Evolutionary conservation across 106 monocot genomes (phyloP).

Genomic region (Dioscorea alata): DNA sequence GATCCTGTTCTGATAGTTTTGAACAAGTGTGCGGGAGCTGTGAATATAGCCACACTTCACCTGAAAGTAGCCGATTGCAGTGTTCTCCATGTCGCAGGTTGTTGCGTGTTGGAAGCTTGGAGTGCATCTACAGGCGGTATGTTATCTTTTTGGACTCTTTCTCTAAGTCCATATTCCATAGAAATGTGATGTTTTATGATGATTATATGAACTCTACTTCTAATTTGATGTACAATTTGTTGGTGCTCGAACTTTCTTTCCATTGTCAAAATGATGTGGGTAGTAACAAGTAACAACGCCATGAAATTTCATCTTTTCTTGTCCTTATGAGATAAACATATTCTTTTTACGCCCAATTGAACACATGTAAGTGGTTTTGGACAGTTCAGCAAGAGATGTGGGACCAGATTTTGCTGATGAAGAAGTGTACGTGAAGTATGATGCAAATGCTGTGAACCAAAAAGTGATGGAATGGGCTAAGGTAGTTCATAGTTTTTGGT

Average conservation of each 20-base stretch:
- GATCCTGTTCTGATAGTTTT: slow-evolving; percentile 74
- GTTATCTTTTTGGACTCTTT: neutral
- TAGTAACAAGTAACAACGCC: too few relatives aligned
- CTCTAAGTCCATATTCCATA: too few relatives aligned
- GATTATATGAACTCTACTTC: too few relatives aligned
- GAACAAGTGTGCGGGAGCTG: slow-evolving; percentile 50
- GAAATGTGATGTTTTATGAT: too few relatives aligned
- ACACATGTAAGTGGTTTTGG: slow-evolving; percentile 41
- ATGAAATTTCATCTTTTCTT: too few relatives aligned
- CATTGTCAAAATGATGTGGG: too few relatives aligned
- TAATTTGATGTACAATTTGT: too few relatives aligned
- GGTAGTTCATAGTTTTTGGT: slow-evolving; percentile 29
- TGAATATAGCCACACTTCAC: slow-evolving; percentile 68
- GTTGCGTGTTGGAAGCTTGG: slow-evolving; percentile 63
- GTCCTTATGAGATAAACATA: too few relatives aligned
- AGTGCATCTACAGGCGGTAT: slow-evolving; percentile 69
- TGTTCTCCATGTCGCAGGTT: slow-evolving; percentile 21
- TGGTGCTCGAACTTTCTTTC: too few relatives aligned
- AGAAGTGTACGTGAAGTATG: slow-evolving; percentile 47
- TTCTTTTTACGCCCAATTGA: slow-evolving; percentile 1
- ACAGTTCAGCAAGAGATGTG: slow-evolving; percentile 82
- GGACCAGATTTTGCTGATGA: slow-evolving; percentile 84
- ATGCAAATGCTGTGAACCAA: slow-evolving; percentile 52
- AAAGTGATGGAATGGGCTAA: slow-evolving; percentile 96
- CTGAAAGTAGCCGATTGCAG: slow-evolving; percentile 28